Base-by-base conservation (phyloP, 2,329 filamentous ascomycete genomes). In the Penicillium sp. region DNA sequence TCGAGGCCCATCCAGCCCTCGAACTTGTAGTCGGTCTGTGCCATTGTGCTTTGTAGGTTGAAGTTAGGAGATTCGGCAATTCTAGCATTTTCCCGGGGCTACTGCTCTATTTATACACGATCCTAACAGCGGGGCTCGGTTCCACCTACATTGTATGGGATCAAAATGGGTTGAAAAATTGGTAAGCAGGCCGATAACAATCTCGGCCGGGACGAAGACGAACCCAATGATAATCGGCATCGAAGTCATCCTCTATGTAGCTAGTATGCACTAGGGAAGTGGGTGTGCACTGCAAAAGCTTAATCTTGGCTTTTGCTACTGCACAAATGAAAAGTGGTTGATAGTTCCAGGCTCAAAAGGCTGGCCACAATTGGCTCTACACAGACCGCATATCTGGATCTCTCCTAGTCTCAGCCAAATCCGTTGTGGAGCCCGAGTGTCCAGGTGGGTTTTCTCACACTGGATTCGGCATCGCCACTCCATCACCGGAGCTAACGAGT, bases 1-100 rank as follows among this genome's bases (percentile, higher is more conserved):
- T 77, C 75, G 31, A 77, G 72, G 61, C 76, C 80, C 56, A 81
- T 70, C 79, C 80, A 82, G 60, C 80, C 80, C 62, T 79, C 72
- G 62, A 82, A 82, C 48, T 75, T 76, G 66, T 77, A 76, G 55
- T 75, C 68, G 49, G 67, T 62, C 39, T 55, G 46, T 13, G 57
- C 42, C 57, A 60, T 61, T 12, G 32, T 50, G 46, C 18, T 18
- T 9, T 9, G 9, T 15, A 15, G 13, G 3, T 25, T 33, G 31
- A 20, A 7, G 9, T 32, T 3, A 8, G 5, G 18, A 25, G 39
- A 5, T 32, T 4, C 33, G n/a, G 6, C 6, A 15, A 9, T 4
- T 18, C 15, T 5, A 31, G 10, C 23, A 18, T 15, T 24, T 35
- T 18, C 31, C 27, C 24, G 44, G 47, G 52, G 35, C 27, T 18